These are phyloP conservation scores for Chlorella sorokiniana DNA, from an alignment of 139 green algal genomes.

Conservation along the genomic window DNA sequence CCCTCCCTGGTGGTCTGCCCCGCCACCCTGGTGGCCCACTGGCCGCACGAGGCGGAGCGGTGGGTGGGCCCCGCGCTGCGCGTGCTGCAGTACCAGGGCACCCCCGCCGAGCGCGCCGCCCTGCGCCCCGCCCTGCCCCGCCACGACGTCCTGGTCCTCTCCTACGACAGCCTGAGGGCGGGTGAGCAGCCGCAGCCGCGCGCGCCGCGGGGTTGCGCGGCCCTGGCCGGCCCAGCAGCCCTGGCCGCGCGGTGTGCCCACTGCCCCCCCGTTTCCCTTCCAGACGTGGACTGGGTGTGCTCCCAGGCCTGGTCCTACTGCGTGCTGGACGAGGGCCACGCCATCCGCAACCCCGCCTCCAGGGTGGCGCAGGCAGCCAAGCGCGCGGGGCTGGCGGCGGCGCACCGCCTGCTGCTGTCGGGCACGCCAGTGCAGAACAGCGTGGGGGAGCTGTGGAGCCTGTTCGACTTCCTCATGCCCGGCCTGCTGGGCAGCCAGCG, in stretches of 20 bases:
- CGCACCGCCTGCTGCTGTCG: slow-evolving; percentile 89
- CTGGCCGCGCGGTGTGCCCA: not conserved
- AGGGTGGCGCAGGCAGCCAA: slow-evolving; percentile 45
- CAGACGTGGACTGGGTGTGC: slow-evolving; percentile 80
- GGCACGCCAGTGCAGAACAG: slow-evolving; percentile 96
- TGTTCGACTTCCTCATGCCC: slow-evolving; percentile 99
- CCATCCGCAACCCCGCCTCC: slow-evolving; percentile 89
- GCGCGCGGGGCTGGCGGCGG: slow-evolving; percentile 53
- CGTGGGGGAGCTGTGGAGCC: slow-evolving; percentile 92
- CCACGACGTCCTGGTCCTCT: slow-evolving; percentile 81
- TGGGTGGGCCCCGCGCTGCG: slow-evolving; percentile 70
- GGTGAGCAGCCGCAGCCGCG: too few species aligned
- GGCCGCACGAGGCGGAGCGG: slow-evolving; percentile 84
- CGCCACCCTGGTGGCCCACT: slow-evolving; percentile 93
- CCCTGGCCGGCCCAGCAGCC: not conserved
- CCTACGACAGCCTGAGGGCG: slow-evolving; percentile 85
- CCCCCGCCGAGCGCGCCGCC: slow-evolving; percentile 49
- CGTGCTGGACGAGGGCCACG: slow-evolving; percentile 96
- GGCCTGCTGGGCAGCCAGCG: slow-evolving; percentile 71
- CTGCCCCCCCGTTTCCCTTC: not conserved
- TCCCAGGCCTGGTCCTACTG: slow-evolving; percentile 81
- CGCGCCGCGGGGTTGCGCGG: not conserved
- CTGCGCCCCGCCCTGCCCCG: slow-evolving; percentile 29
- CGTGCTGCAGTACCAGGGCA: slow-evolving; percentile 73
- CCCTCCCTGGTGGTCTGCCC: slow-evolving; percentile 92